Conservation (phyloP, 140 eudicot genomes). For the Bidens hawaiensis region DNA sequence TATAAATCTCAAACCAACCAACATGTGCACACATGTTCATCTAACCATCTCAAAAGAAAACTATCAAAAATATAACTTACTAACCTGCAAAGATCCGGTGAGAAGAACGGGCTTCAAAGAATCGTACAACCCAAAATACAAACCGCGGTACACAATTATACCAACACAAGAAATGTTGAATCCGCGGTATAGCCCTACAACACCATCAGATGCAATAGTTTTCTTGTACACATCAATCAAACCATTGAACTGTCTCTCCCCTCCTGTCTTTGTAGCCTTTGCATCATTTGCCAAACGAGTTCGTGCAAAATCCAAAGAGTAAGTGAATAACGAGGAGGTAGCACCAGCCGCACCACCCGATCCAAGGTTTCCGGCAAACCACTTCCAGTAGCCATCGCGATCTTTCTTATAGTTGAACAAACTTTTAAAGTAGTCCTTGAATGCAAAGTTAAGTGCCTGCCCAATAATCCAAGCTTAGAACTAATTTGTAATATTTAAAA, state of each 20-base stretch:
- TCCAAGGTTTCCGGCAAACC: slow-evolving; percentile 51
- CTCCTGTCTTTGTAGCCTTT: slow-evolving; percentile 53
- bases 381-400: slow-evolving; percentile 53
- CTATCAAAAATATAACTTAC: background rate
- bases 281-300: slow-evolving; percentile 54
- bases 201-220: slow-evolving; percentile 51
- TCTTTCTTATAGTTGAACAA: slow-evolving; percentile 51
- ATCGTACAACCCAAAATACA: slow-evolving; percentile 66
- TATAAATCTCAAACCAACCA: background rate
- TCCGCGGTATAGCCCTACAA: slow-evolving; percentile 71
- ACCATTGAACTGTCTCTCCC: slow-evolving; percentile 59
- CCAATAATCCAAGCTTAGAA: background rate
- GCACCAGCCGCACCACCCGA: slow-evolving; percentile 68
- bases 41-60: background rate
- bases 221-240: slow-evolving; percentile 55
- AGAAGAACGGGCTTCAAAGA: slow-evolving; percentile 62
- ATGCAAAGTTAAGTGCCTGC: slow-evolving; percentile 60
- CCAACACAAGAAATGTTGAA: slow-evolving; percentile 62
- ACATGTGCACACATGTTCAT: background rate
- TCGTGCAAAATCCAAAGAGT: slow-evolving; percentile 62
- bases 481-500: too few relatives aligned
- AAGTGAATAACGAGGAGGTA: slow-evolving; percentile 47
- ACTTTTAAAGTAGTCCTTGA: slow-evolving; percentile 58
- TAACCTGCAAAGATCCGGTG: slow-evolving; percentile 50
- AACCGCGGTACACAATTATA: slow-evolving; percentile 52